Evolutionary conservation across 106 monocot species (phyloP).

Genomic region (Dioscorea alata): DNA sequence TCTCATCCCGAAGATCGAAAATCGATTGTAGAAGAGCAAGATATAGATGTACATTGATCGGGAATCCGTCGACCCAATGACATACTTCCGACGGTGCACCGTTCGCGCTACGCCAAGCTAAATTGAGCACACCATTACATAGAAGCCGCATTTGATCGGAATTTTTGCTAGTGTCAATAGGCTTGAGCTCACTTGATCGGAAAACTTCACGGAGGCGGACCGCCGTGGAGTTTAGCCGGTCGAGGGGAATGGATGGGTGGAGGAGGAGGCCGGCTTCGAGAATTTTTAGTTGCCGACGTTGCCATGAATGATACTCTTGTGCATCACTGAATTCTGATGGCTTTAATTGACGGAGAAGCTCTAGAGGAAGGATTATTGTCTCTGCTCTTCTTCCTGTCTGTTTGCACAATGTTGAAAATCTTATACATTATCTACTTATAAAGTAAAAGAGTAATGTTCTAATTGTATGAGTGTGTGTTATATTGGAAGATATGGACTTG

Average conservation of each 20-base stretch:
- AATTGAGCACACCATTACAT: conserved; percentile 16
- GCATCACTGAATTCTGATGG: conserved; percentile 34
- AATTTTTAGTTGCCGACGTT: conserved; percentile 34
- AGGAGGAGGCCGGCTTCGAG: conserved; percentile 35
- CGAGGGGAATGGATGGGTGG: conserved; percentile 27
- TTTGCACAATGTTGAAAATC: neutral
- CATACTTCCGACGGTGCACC: conserved; percentile 9
- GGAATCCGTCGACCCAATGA: conserved; percentile 41
- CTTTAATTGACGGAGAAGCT: conserved; percentile 48
- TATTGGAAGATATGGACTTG: too few relatives aligned
- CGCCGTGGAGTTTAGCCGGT: conserved; percentile 16
- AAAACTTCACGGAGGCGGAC: conserved; percentile 25
- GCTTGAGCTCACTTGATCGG: conserved; percentile 12
- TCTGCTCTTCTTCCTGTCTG: conserved; percentile 41
- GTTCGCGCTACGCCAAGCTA: conserved; percentile 25
- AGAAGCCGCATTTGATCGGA: conserved; percentile 33
- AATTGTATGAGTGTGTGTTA: too few relatives aligned
- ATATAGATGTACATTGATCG: conserved; percentile 39
- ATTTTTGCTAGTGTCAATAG: conserved; percentile 40
- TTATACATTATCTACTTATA: too few relatives aligned
- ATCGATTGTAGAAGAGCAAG: conserved; percentile 33
- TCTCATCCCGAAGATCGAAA: conserved; percentile 31
- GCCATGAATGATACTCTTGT: conserved; percentile 38
- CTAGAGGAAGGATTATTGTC: conserved; percentile 40
- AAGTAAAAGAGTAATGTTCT: too few relatives aligned